Evolutionary conservation across 139 green algal genomes (phyloP).

Genomic region (Parachlorella kessleri): DNA sequence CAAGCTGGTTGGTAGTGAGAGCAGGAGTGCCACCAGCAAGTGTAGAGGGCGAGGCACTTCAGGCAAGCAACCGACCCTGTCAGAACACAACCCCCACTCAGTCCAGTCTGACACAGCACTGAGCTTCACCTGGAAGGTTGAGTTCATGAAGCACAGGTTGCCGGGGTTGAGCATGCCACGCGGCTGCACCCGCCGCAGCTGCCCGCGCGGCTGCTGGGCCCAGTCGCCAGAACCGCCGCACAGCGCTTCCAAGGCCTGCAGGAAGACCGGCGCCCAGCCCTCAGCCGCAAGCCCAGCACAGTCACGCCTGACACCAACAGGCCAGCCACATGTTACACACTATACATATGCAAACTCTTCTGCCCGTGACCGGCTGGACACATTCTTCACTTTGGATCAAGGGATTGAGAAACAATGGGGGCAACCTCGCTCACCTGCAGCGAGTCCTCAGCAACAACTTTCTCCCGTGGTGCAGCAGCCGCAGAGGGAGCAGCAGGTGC

Average conservation of each 20-base stretch:
- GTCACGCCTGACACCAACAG: too few species aligned
- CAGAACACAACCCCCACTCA: neutral
- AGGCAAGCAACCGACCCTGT: neutral
- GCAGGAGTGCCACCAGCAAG: neutral
- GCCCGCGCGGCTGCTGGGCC: neutral
- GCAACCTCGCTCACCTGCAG: too few species aligned
- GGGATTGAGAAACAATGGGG: too few species aligned
- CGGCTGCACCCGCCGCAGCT: slow-evolving; percentile 39
- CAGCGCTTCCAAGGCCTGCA: neutral
- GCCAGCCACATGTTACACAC: too few species aligned
- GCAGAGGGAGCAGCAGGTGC: neutral
- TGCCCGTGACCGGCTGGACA: too few species aligned
- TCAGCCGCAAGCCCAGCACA: neutral
- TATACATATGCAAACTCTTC: too few species aligned
- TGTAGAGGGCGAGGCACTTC: neutral
- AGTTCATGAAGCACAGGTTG: slow-evolving; percentile 87
- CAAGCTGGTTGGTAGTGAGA: neutral
- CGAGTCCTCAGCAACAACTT: too few species aligned
- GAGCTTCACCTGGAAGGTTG: slow-evolving; percentile 65
- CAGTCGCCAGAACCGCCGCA: slow-evolving; percentile 13
- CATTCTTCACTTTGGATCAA: too few species aligned
- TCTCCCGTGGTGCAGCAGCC: too few species aligned
- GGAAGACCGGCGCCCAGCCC: neutral
- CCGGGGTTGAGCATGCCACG: slow-evolving; percentile 78
- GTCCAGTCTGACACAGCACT: too few species aligned